A percentile compares a stretch with the other conserved stretches of the same genome.
phyloP scores from a whole-genome alignment of 2,329 filamentous ascomycete species.

The Alternaria ventricosa region DNA sequence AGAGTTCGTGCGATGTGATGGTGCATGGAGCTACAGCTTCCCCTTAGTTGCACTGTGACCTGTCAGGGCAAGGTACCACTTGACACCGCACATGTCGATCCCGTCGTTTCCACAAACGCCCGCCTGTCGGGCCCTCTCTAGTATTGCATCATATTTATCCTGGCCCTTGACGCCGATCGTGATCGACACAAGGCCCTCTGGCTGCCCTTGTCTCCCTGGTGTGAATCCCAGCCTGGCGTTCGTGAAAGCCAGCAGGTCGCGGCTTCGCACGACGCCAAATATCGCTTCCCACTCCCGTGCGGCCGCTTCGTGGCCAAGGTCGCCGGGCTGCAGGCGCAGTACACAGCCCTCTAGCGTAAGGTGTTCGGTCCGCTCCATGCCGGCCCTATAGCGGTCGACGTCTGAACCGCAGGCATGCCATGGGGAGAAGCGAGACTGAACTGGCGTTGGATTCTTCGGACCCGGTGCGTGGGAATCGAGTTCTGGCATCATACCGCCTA shows the following conservation, averaged over 20 bases:
- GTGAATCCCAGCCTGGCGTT: slow-evolving; percentile 49
- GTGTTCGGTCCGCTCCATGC: slow-evolving; percentile 48
- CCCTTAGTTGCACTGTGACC: slow-evolving; percentile 19
- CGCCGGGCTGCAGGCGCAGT: slow-evolving; percentile 48
- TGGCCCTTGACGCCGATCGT: slow-evolving; percentile 49
- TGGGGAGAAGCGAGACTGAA: slow-evolving; percentile 49
- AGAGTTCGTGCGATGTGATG: not conserved
- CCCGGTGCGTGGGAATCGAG: slow-evolving; percentile 50
- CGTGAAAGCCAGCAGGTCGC: slow-evolving; percentile 48
- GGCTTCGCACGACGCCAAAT: slow-evolving; percentile 51
- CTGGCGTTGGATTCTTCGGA: slow-evolving; percentile 46
- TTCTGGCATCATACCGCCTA: slow-evolving; percentile 54
- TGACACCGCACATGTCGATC: slow-evolving; percentile 49
- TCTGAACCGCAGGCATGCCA: slow-evolving; percentile 55
- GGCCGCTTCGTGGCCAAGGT: slow-evolving; percentile 46
- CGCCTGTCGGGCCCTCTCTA: slow-evolving; percentile 38
- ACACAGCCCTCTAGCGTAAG: slow-evolving; percentile 47
- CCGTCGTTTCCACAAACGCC: slow-evolving; percentile 42
- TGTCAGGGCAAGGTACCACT: slow-evolving; percentile 46
- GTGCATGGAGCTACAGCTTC: slow-evolving; percentile 27
- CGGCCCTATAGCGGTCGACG: slow-evolving; percentile 42
- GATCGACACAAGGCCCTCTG: slow-evolving; percentile 49
- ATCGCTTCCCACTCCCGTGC: slow-evolving; percentile 50
- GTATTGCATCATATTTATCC: slow-evolving; percentile 40
- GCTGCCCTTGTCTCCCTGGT: slow-evolving; percentile 36